Base-by-base conservation (phyloP, 371 early-diverging fungal genomes). In the Batkoa obscura region DNA sequence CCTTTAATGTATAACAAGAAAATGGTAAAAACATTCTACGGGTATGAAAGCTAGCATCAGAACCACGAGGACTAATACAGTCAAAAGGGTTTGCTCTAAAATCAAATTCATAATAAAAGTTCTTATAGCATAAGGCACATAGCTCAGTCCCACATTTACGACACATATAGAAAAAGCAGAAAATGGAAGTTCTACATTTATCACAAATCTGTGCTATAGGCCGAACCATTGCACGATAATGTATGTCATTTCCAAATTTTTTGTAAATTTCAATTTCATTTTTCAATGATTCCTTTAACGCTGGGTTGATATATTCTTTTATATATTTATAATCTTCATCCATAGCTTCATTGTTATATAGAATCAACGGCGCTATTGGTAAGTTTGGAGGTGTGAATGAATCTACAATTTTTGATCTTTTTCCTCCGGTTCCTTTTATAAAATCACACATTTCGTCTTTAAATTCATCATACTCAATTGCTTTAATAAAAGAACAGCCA, bases 151-250 rank as follows among this genome's bases (percentile, higher is more conserved):
- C 72, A 46, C 81, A 81, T 41, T 61, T 33, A 32, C 61, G 43
- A 58, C 86, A 85, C 37, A 68, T 52, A 59, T 64, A 79, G 57
- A 72, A 73, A 2, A 63, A 54, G 32, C 67, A 69, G 35, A 75
- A 59, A 1, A 74, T 68, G 15, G 68, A 66, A 0, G 70, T 70
- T 3, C 46, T 34, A 58, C 81, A 80, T 2, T 34, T 23, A 41
- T 78, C 75, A 59, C 81, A 80, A 6, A 68, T 41, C 42, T 72
- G 76, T 3, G 71, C 60, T 41, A 63, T 52, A 34, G 36, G 35
- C 17, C 2, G 23, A 15, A 53, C 15, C 5, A 52, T 50, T 48
- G 6, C 34, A 36, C 52, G 47, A 35, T 58, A 42, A 45, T 30
- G 39, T 37, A 50, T 17, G 38, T 37, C 5, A 10, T 46, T 2